These are phyloP conservation scores for Pseudocercospora macadamiae DNA, from an alignment of 2,329 filamentous ascomycete species.

Conservation along the genomic window DNA sequence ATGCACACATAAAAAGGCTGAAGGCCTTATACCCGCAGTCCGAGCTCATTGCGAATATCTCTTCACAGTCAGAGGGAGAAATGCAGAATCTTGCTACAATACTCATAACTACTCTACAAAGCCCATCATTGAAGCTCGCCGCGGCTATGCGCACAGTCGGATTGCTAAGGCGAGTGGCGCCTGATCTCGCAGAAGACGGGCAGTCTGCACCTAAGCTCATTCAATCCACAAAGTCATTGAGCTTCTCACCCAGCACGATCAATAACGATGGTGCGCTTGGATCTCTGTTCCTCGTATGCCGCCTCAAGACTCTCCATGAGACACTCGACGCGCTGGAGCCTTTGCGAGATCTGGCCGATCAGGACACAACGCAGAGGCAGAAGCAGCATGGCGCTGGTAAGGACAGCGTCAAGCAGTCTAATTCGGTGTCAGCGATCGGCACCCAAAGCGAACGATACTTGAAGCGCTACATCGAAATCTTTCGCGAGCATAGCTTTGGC, in stretches of 20 bases:
- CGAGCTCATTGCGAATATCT: conserved; percentile 71
- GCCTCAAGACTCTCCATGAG: conserved; percentile 74
- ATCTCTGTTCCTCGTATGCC: conserved; percentile 83
- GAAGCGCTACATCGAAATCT: conserved; percentile 95
- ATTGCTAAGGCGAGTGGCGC: conserved; percentile 84
- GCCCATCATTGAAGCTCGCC: conserved; percentile 81
- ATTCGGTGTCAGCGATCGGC: conserved; percentile 61
- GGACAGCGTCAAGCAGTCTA: conserved; percentile 45
- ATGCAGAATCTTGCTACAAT: conserved; percentile 89
- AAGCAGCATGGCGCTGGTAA: conserved; percentile 22
- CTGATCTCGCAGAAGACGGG: conserved; percentile 65
- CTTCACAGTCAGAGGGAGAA: conserved; percentile 76
- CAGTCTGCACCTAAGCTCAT: conserved; percentile 17
- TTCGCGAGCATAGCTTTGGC: conserved; percentile 94
- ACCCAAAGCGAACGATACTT: conserved; percentile 93
- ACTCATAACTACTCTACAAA: conserved; percentile 75
- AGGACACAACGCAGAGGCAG: conserved; percentile 65
- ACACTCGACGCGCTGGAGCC: conserved; percentile 85
- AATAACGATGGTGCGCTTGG: conserved; percentile 69
- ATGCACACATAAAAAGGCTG: conserved; percentile 88
- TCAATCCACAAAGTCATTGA: conserved; percentile 36
- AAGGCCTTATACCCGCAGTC: conserved; percentile 82
- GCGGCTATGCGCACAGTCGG: conserved; percentile 87
- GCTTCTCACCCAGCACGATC: conserved; percentile 28
- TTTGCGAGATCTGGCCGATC: conserved; percentile 83